Base-by-base conservation (phyloP, 768 basidiomycete genomes). In the Chiua virens region DNA sequence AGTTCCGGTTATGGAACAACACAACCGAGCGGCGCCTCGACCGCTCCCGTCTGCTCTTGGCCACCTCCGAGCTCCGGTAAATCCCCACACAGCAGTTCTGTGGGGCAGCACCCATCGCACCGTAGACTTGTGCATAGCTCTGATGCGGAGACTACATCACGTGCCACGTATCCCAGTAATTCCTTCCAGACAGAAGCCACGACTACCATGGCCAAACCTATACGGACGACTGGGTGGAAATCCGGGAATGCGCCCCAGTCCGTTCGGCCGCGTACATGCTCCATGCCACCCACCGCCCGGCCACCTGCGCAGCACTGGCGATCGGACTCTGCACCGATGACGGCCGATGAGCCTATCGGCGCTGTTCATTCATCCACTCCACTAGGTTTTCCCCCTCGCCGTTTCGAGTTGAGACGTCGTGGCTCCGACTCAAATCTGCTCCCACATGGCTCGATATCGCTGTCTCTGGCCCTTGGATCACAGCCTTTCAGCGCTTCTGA, bases 391-490 rank as follows among this genome's bases (percentile, higher is more conserved):
- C 34, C 49, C 10, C 53, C 61, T 37, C 49, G 34, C 17, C 52
- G 42, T 20, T 20, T 53, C 34, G 52, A 53, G 15, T 21, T 49
- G 37, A 57, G 47, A 42, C 56, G 49, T 21, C 42, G 52, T 25
- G 28, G 23, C 17, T 54, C 57, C 2, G 47, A 42, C 41, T 10
- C 53, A 8, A 50, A 54, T 39, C n/a, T 43, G 8, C 39, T 37
- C 30, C 39, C 47, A 7, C 30, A 28, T 37, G 28, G 52, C 17
- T 63, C 67, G 15, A 22, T 53, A 3, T 68, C 66, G 1, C 46
- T 53, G 6, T 61, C 60, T 8, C 41, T 65, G 45, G 62, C 67
- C 22, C 50, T 56, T 8, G 69, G 60, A 30, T 69, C 62, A 52
- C 64, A 61, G 47, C 62, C 64, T 43, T 20, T 67, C 11, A 38